Base-by-base conservation (phyloP, 2,329 filamentous ascomycete species). In the Beauveria pseudobassiana region DNA sequence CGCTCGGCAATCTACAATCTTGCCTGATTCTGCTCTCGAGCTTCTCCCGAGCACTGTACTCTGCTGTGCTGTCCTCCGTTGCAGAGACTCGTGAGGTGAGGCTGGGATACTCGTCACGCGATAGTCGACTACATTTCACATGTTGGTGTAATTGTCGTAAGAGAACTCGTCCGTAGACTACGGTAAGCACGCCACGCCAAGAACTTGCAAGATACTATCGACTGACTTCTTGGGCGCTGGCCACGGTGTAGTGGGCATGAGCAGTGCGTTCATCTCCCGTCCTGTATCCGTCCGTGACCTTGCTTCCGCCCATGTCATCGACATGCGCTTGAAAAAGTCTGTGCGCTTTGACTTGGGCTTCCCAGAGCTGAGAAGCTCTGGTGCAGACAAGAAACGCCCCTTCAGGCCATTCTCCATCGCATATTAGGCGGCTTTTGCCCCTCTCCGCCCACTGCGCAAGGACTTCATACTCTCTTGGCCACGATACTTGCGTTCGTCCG, bases 121-220 rank as follows among this genome's bases (percentile, higher is more conserved):
- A 34, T 58, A 58, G 55, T 58, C 55, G 8, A 50, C 16, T 8
- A 58, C 16, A 14, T 58, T 49, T 28, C 55, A 58, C 22, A 58
- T n/a, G 24, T 34, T 58, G 28, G 55, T 58, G 9, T 58, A 58
- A 26, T 50, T 58, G 20, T 58, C 55, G 45, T 58, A 58, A 22
- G 43, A 26, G 18, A 58, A 58, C 30, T 58, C 18, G 45, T 49
- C 14, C n/a, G 28, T 58, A n/a, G 14, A 20, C 3, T 34, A 9
- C 12, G 14, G n/a, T 46, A 1, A 34, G n/a, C n/a, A 20, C 42
- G 12, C 22, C 16, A 12, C 7, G 7, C 42, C 20, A 20, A 51
- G 22, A 51, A 51, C 7, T 3, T 16, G 3, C 26, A 16, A 22
- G 10, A 10, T 7, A 26, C 24, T 40, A 28, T 18, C 8, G 26